phyloP scores from a whole-genome alignment of 23 red algal genomes.

The Gracilariopsis chorda region DNA sequence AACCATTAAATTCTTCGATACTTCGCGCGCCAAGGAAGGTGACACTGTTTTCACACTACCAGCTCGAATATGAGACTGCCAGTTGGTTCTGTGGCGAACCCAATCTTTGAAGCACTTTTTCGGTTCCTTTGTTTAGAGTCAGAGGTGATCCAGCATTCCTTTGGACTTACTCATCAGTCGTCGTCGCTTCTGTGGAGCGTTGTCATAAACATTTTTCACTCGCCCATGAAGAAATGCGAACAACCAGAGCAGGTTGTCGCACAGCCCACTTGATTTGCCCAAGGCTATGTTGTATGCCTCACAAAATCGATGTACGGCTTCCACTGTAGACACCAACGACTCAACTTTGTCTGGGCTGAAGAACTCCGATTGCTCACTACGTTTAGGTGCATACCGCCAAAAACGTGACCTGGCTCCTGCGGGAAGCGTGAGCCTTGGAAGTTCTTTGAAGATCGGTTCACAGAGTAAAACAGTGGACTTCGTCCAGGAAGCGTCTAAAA shows the following conservation, averaged over 20 bases:
- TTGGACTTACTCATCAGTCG: constrained; percentile 58
- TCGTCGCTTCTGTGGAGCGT: constrained; percentile 42
- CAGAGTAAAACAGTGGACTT: constrained; percentile 34
- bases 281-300: constrained; percentile 23
- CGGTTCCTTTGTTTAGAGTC: background rate
- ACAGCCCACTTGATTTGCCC: background rate
- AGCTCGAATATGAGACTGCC: too few species aligned
- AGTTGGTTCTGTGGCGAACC: too few species aligned
- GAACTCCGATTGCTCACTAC: constrained; percentile 42
- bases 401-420: constrained; percentile 7
- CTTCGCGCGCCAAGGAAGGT: too few species aligned
- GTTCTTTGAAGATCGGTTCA: constrained; percentile 7
- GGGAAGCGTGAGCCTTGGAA: constrained; percentile 51
- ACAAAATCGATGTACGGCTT: constrained; percentile 58
- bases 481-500: constrained; percentile 54
- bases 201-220: constrained; percentile 52
- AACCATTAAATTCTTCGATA: too few species aligned
- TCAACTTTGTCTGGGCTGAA: constrained; percentile 63
- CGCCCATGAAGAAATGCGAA: constrained; percentile 56
- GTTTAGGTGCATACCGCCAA: constrained; percentile 58
- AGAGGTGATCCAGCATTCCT: constrained; percentile 47
- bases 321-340: constrained; percentile 50
- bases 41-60: too few species aligned
- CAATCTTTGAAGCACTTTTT: too few species aligned
- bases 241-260: constrained; percentile 60